Base-by-base conservation (phyloP, 1,284 basidiomycete genomes). In the Ustilago sp. region DNA sequence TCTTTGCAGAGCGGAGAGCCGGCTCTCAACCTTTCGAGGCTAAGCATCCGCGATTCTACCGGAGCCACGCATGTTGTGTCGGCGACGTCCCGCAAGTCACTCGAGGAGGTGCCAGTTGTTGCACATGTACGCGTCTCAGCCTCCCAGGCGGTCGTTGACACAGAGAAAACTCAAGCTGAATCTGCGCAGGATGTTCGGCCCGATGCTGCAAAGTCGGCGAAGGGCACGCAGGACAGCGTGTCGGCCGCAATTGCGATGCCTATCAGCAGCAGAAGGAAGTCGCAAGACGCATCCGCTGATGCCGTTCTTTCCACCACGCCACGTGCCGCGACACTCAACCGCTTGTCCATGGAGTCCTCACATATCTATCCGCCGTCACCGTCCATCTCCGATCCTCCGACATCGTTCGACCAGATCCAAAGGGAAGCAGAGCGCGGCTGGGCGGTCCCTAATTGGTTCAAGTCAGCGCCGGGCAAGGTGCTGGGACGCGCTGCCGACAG, bases 281-380 rank as follows among this genome's bases (percentile, higher is more conserved):
- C 71, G 2, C 64, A 76, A 41, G 74, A 76, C 3, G 59, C 36
- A 3, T 34, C 63, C 4, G 23, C 35, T 2, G 64, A 68, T 34
- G 53, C 65, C 2, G 41, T 68, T 12, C 55, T 75, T 4, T 67
- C 73, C 8, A 64, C 67, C 17, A 75, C 73, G 19, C 73, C 73
- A 31, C 63, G 68, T 11, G 74, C 68, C 28, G 59, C 64, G 3
- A 35, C 47, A 19, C 61, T 71, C 8, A 76, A 76, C 28, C 73
- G 67, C 19, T 61, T 68, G 17, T 74, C 70, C 8, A 74, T 65
- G 68, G 62, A 68, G 31, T 66, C 76, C 7, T 48, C 64, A 0
- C 66, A 76, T 41, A 73, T 63, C 15, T 79, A 79, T 38, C 77
- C 77, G 12, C 77, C 77, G 6, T 76, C 77, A 3, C 73, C 73